These are phyloP conservation scores for Ilex paraguariensis DNA, from an alignment of 305 asterid genomes.

Conservation along the genomic window DNA sequence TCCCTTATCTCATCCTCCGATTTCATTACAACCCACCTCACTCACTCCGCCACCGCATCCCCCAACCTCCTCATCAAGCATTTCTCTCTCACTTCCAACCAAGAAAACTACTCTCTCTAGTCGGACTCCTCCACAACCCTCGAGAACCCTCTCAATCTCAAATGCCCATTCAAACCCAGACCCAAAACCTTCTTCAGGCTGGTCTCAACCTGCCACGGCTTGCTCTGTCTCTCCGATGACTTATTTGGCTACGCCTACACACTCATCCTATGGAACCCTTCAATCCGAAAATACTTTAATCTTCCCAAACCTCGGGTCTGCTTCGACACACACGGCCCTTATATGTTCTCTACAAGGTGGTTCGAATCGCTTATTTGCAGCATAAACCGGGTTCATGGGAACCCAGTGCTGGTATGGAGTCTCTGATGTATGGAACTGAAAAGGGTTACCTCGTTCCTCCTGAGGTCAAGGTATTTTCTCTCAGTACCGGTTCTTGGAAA, in stretches of 20 bases:
- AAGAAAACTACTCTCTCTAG: neutral
- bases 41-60: too few relatives aligned
- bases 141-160: neutral
- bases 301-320: constrained; percentile 19
- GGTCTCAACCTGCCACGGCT: constrained; percentile 8
- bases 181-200: constrained; percentile 2
- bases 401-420: neutral
- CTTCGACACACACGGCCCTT: constrained; percentile 15
- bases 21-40: too few relatives aligned
- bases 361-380: constrained; percentile 37
- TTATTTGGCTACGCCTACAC: neutral
- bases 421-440: neutral
- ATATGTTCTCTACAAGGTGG: constrained; percentile 42
- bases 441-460: constrained; percentile 22
- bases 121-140: neutral
- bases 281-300: neutral
- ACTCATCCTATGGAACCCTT: constrained; percentile 9
- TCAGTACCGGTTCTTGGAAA: constrained; percentile 41
- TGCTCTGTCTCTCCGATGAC: constrained; percentile 13
- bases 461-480: constrained; percentile 43
- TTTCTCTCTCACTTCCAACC: neutral
- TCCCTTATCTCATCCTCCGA: too few relatives aligned
- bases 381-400: too few relatives aligned
- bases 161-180: neutral
- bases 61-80: too few relatives aligned